These are phyloP conservation scores for Funneliformis geosporum DNA, from an alignment of 192 early-diverging fungal genomes.

Conservation along the genomic window DNA sequence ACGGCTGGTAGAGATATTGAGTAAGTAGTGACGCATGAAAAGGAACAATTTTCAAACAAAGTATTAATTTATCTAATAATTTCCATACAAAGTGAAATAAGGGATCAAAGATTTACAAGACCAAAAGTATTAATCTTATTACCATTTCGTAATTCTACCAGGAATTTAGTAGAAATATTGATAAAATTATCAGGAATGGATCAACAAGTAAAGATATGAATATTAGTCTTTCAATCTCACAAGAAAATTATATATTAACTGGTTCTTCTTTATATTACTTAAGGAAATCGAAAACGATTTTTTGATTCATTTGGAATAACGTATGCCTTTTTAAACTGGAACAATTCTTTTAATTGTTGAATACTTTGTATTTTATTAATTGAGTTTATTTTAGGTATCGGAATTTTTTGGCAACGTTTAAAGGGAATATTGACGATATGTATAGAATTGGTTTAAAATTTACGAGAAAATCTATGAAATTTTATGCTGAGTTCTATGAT, in stretches of 20 bases:
- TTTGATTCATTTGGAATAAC: slow-evolving; percentile 72
- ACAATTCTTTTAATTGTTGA: too few species aligned
- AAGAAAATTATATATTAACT: neutral
- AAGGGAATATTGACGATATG: slow-evolving; percentile 93
- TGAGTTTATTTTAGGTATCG: slow-evolving; percentile 32
- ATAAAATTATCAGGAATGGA: slow-evolving; percentile 75
- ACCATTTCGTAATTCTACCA: slow-evolving; percentile 83
- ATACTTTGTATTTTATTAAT: neutral
- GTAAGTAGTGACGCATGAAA: slow-evolving; percentile 26
- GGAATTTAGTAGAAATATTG: slow-evolving; percentile 76
- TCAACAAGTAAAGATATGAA: slow-evolving; percentile 56
- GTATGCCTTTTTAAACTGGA: slow-evolving; percentile 20
- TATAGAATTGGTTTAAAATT: slow-evolving; percentile 94
- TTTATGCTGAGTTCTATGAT: slow-evolving; percentile 86
- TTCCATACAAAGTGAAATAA: slow-evolving; percentile 59
- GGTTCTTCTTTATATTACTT: neutral
- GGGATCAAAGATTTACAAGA: slow-evolving; percentile 95
- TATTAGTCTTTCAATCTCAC: neutral
- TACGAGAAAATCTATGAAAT: slow-evolving; percentile 79
- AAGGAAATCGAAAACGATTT: slow-evolving; percentile 84
- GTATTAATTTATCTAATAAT: slow-evolving; percentile 18
- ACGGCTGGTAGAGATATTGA: slow-evolving; percentile 53
- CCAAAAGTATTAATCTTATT: slow-evolving; percentile 88
- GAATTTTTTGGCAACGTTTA: slow-evolving; percentile 86
- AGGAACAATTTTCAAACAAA: slow-evolving; percentile 23